These are phyloP conservation scores for Saussurea involucrata DNA, from an alignment of 129 eudicot genomes.

Conservation along the genomic window DNA sequence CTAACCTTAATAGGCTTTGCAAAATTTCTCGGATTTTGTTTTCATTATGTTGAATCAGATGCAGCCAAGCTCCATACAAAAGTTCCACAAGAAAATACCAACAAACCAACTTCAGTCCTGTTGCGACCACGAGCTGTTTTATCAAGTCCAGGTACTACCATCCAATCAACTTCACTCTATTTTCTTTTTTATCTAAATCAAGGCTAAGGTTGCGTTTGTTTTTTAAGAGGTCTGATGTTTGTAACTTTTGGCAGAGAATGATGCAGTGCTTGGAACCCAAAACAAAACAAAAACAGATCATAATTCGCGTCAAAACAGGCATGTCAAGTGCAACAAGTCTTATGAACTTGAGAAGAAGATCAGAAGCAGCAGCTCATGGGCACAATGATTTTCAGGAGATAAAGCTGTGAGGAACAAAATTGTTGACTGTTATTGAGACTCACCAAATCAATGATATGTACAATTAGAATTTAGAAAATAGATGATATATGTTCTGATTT, in stretches of 20 bases:
- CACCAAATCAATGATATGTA: not conserved
- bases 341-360: conserved; percentile 8
- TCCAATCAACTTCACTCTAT: not conserved
- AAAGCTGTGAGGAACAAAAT: not conserved
- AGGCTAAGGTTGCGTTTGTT: no score
- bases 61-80: conserved; percentile 23
- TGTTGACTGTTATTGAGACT: not conserved
- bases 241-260: conserved; percentile 50
- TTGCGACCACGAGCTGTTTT: conserved; percentile 83
- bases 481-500: conserved; percentile 5
- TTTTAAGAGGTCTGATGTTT: no score
- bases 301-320: conserved; percentile 41
- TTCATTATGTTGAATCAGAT: conserved; percentile 14
- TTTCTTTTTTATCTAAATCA: no score
- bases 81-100: conserved; percentile 14
- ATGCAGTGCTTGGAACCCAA: conserved; percentile 35
- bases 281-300: conserved; percentile 33
- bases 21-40: no score
- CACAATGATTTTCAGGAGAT: conserved; percentile 10
- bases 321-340: conserved; percentile 38
- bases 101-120: conserved; percentile 51
- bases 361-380: conserved; percentile 29
- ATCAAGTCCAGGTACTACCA: conserved; percentile 68
- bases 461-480: not conserved
- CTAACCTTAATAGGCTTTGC: not conserved